Percentiles rank a stretch among this genome's conserved stretches.
These are phyloP conservation scores for Aspergillus sp. DNA, from an alignment of 2,329 filamentous ascomycete genomes.

Conservation along the genomic window DNA sequence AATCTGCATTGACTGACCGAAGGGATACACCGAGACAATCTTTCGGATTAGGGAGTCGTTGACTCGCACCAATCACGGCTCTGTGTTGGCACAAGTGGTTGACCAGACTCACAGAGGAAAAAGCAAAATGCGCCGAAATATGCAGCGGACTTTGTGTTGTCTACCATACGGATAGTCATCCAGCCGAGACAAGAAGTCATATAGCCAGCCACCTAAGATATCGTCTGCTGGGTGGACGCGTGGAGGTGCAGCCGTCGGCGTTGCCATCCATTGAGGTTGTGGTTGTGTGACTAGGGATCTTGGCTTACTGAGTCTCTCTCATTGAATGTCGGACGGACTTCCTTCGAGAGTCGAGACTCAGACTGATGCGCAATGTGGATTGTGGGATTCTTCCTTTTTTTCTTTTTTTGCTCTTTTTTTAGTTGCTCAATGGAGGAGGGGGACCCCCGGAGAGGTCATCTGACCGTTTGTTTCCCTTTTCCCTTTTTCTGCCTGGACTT, in stretches of 20 bases:
- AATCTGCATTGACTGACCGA: constrained; percentile 4
- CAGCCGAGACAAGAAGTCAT: not conserved
- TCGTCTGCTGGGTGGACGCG: not conserved
- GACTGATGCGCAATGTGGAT: too few relatives aligned
- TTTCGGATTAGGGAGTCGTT: not conserved
- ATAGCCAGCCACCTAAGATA: not conserved
- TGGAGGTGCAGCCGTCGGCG: not conserved
- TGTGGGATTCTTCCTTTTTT: not conserved
- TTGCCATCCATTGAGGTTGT: not conserved
- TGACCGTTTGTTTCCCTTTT: not conserved
- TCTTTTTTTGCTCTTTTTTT: not conserved
- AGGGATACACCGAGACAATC: not conserved
- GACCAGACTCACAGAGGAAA: not conserved
- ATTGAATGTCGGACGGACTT: too few relatives aligned
- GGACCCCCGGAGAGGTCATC: not conserved
- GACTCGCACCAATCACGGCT: not conserved
- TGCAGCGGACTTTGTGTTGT: not conserved
- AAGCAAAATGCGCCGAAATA: too few relatives aligned
- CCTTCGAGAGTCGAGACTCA: too few relatives aligned
- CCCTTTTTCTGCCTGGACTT: not conserved
- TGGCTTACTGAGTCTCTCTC: not conserved
- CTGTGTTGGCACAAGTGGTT: not conserved
- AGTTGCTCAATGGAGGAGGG: not conserved
- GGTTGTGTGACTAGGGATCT: not conserved
- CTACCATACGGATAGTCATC: not conserved